phyloP scores from a whole-genome alignment of 805 yeast species.

The Allodekkera sacchari region DNA sequence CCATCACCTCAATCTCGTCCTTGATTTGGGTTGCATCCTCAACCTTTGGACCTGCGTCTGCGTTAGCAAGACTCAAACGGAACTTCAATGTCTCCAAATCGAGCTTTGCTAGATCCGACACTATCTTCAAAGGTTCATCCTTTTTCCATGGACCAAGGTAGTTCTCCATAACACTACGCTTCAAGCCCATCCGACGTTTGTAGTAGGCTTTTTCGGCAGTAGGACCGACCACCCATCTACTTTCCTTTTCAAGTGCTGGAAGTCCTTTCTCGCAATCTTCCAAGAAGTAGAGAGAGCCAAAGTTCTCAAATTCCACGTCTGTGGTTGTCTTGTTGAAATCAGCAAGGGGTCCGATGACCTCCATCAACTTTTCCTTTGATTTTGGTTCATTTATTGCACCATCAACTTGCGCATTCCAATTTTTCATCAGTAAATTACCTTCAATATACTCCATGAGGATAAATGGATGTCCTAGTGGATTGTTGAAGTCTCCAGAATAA shows the following conservation, averaged over 20 bases:
- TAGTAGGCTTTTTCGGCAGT: conserved; percentile 71
- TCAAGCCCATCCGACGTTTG: conserved; percentile 52
- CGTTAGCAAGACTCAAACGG: conserved; percentile 45
- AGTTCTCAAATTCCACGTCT: conserved; percentile 53
- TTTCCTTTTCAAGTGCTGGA: conserved; percentile 54
- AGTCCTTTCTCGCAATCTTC: conserved; percentile 45
- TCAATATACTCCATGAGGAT: conserved; percentile 72
- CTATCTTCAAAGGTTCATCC: conserved; percentile 49
- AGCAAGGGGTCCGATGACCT: conserved; percentile 65
- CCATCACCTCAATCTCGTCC: conserved; percentile 51
- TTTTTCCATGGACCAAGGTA: conserved; percentile 74
- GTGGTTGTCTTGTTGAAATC: conserved; percentile 29
- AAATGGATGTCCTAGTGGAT: conserved; percentile 65
- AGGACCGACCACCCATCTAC: conserved; percentile 90
- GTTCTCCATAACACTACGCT: conserved; percentile 39
- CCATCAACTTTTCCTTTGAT: conserved; percentile 40
- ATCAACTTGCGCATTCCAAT: conserved; percentile 76
- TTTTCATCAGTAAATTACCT: conserved; percentile 72
- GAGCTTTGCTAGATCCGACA: conserved; percentile 54
- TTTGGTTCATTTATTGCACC: conserved; percentile 45
- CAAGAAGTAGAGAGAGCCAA: conserved; percentile 76
- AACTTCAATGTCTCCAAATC: conserved; percentile 55
- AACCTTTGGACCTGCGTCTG: conserved; percentile 39
- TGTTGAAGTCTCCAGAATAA: conserved; percentile 53
- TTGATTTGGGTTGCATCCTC: conserved; percentile 36